Base-by-base conservation (phyloP, 108 stramenopile species). In the Cyclotella kingstonii region DNA sequence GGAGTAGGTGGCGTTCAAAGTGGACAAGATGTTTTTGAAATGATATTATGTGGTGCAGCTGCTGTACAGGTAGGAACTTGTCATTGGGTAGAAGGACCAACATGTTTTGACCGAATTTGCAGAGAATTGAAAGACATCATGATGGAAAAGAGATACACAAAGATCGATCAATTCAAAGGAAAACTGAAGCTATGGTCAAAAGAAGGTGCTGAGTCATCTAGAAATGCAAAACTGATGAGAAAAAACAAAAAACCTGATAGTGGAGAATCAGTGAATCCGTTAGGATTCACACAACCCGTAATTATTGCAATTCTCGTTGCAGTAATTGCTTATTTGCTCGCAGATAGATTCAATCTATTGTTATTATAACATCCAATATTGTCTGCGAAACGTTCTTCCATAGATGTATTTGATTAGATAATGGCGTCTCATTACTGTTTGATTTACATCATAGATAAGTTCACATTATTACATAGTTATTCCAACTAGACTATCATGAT, bases 1-100 rank as follows among this genome's bases (percentile, higher is more conserved):
- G 95, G 91, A 5, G 94, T 90, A 21, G 94, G 94, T 2, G 94
- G 94, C 18, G 78, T 95, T 30, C 45, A 67, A 6, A 66, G 67
- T 45, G 91, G 91, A n/a, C 29, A 29, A 22, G 94, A 95, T 69
- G 94, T 70, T 12, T 91, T 90, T 70, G 79, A 85, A 40, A 77
- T 93, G 63, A 60, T 96, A 40, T 49, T 96, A 54, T 91, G 89
- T 57, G 95, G 95, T 29, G 95, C 95, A 5, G 60, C 63, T 23
- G 91, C 90, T 36, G 95, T 96, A 0, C 95, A 96, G 59, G 85
- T 96, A 2, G 95, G 91, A 8, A 96, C 95, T 26, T 88, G 87
- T 25, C 95, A 96, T 56, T 96, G 95, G 95, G 83, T 56, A 10
- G 95, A 96, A 74, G 95, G 95, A 7, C 84, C 95, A 0, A 63